These are phyloP conservation scores for Wallacemonas sp. DNA, from an alignment of 208 protist species.

Conservation along the genomic window DNA sequence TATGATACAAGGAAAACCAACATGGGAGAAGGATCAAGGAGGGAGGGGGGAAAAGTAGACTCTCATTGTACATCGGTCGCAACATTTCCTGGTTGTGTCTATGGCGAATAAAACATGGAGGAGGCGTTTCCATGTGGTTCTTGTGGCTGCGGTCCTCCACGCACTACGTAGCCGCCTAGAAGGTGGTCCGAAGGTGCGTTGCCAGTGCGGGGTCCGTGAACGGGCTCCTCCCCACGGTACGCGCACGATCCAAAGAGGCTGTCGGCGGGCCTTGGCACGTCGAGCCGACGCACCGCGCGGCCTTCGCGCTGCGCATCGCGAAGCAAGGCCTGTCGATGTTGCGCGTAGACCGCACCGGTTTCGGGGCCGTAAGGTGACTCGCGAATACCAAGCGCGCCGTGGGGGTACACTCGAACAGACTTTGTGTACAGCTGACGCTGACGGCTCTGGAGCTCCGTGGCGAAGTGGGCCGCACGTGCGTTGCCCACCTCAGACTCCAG, in stretches of 20 bases:
- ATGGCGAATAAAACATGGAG: conserved; percentile 15
- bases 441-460: not conserved
- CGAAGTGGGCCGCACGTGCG: not conserved
- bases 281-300: conserved; percentile 5
- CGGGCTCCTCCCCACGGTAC: not conserved
- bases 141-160: not conserved
- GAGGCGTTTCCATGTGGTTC: conserved; percentile 17
- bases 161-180: not conserved
- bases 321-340: conserved; percentile 15
- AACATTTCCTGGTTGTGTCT: too few species aligned
- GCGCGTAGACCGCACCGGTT: conserved; percentile 30
- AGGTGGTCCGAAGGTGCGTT: conserved; percentile 16
- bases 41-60: too few species aligned
- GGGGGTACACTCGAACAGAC: conserved; percentile 25
- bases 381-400: conserved; percentile 42
- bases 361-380: conserved; percentile 39
- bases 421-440: conserved; percentile 17
- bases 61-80: too few species aligned
- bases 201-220: conserved; percentile 11
- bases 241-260: conserved; percentile 24
- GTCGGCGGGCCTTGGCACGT: conserved; percentile 18
- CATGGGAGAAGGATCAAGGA: too few species aligned
- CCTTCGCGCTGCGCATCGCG: not conserved
- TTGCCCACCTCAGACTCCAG: conserved; percentile 9
- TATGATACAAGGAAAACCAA: too few species aligned